Evolutionary conservation across 2,329 filamentous ascomycete genomes (phyloP).

Genomic region (Clonostachys byssicola): DNA sequence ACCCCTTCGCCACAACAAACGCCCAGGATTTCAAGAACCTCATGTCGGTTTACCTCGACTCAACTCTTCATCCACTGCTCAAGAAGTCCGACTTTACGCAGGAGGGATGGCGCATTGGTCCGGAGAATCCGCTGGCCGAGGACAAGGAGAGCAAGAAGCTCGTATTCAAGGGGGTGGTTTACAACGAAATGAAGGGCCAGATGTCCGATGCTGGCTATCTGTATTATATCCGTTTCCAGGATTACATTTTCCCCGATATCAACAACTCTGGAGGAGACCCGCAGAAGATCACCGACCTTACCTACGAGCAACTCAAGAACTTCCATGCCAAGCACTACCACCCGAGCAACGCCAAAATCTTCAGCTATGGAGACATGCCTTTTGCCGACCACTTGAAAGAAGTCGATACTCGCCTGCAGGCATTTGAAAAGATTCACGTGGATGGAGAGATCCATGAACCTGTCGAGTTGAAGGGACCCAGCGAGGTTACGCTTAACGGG

Average conservation of each 20-base stretch:
- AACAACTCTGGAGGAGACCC: constrained; percentile 97
- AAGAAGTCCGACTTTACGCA: constrained; percentile 92
- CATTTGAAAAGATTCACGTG: constrained; percentile 66
- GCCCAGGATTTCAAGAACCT: constrained; percentile 92
- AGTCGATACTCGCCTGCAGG: constrained; percentile 68
- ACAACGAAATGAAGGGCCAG: constrained; percentile 99
- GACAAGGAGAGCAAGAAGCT: constrained; percentile 59
- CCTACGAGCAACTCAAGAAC: constrained; percentile 80
- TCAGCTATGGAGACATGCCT: constrained; percentile 94
- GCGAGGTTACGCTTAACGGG: constrained; percentile 68
- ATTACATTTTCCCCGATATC: constrained; percentile 88
- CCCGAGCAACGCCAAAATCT: constrained; percentile 92
- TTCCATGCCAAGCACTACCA: constrained; percentile 96
- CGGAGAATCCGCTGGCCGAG: constrained; percentile 72
- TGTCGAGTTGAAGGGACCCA: constrained; percentile 66
- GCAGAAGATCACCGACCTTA: constrained; percentile 92
- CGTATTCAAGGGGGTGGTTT: constrained; percentile 96
- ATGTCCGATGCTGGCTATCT: constrained; percentile 97
- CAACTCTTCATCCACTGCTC: constrained; percentile 83
- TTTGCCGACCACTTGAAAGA: constrained; percentile 76
- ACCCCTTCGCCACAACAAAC: constrained; percentile 97
- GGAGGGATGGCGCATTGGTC: constrained; percentile 94
- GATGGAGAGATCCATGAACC: constrained; percentile 75
- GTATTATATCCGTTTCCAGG: constrained; percentile 92
- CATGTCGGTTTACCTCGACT: constrained; percentile 94